Conservation (phyloP, 495 filamentous ascomycete species). For the Hyaloscypha finlandica region DNA sequence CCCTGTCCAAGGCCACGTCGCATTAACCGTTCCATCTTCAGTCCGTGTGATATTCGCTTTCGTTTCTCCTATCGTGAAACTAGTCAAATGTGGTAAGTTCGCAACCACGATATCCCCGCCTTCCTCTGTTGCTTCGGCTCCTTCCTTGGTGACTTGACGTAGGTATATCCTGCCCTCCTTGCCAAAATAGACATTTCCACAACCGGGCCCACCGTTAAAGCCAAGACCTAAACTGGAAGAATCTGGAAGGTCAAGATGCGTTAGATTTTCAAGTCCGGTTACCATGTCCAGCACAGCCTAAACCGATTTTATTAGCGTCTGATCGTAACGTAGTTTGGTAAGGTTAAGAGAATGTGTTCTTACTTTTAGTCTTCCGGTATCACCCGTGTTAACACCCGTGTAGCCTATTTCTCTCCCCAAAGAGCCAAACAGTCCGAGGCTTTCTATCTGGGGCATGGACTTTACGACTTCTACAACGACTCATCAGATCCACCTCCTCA, state of each 20-base stretch:
- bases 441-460: constrained; percentile 13
- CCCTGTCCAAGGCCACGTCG: constrained; percentile 13
- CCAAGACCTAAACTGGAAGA: constrained; percentile 12
- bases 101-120: constrained; percentile 13
- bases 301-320: constrained; percentile 1
- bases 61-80: constrained; percentile 13
- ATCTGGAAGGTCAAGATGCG: constrained; percentile 14
- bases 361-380: constrained; percentile 11
- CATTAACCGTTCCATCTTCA: constrained; percentile 4
- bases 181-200: constrained; percentile 20
- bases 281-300: constrained; percentile 24
- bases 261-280: constrained; percentile 20
- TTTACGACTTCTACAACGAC: constrained; percentile 10
- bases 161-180: constrained; percentile 6
- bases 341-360: constrained; percentile 2
- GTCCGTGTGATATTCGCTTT: constrained; percentile 8
- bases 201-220: constrained; percentile 9
- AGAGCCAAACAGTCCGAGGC: not conserved
- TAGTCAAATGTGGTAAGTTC: constrained; percentile 13
- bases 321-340: not conserved
- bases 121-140: constrained; percentile 12
- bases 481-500: not conserved
- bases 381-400: not conserved
- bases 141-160: constrained; percentile 10
- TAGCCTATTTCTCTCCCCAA: not conserved